Conservation (phyloP, 2,329 filamentous ascomycete species). For the Diaporthe aspalathi region DNA sequence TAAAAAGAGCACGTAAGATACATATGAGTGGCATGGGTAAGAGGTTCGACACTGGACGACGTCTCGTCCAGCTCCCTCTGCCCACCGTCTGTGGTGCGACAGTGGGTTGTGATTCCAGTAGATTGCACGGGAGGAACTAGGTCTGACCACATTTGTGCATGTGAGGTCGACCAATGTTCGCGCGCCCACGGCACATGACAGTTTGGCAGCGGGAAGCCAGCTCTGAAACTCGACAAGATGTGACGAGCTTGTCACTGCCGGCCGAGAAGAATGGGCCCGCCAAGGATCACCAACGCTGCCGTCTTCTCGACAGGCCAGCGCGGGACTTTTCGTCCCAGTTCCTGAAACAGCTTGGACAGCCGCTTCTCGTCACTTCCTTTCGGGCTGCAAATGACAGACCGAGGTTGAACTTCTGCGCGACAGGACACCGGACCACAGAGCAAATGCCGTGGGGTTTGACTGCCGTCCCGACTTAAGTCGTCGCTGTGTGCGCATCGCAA, state of each 20-base stretch:
- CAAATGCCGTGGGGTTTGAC: background rate
- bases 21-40: background rate
- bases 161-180: conserved; percentile 1
- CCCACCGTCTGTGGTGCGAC: background rate
- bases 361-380: conserved; percentile 16
- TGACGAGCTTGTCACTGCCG: conserved; percentile 27
- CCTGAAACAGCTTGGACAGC: conserved; percentile 34
- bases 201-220: background rate
- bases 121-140: conserved; percentile 19
- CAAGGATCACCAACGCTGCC: conserved; percentile 2
- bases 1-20: background rate
- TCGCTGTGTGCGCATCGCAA: background rate
- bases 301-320: conserved; percentile 17
- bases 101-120: conserved; percentile 8
- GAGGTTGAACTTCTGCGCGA: background rate
- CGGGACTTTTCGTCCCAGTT: conserved; percentile 24
- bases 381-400: background rate
- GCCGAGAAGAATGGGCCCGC: background rate
- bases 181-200: conserved; percentile 23
- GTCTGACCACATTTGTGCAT: background rate
- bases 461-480: background rate
- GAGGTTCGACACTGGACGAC: background rate
- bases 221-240: conserved; percentile 5
- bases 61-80: conserved; percentile 2
- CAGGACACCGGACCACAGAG: background rate